Percentiles rank a stretch among this genome's conserved stretches.
phyloP scores from a whole-genome alignment of 441 rosid species.

The Jatropha multifida region DNA sequence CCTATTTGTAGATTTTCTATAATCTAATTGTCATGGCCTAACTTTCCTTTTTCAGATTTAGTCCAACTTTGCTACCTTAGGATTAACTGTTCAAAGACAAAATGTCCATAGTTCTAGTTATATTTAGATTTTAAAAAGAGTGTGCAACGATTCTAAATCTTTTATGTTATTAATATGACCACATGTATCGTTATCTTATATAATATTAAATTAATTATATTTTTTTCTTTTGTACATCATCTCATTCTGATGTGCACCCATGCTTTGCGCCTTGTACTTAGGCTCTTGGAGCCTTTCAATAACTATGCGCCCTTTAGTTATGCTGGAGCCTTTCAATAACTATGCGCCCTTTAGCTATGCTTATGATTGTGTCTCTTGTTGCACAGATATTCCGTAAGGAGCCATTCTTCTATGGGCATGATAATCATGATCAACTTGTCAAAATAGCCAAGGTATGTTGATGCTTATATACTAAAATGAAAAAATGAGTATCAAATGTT shows the following conservation, averaged over 20 bases:
- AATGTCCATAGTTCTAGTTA: no score
- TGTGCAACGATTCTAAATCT: no score
- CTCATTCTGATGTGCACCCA: no score
- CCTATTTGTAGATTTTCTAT: not conserved
- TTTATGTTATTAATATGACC: no score
- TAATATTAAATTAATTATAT: no score
- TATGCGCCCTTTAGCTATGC: constrained; percentile 10
- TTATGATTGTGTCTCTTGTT: constrained; percentile 31
- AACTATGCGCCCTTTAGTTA: not conserved
- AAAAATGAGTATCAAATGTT: not conserved
- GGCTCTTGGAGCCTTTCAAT: no score
- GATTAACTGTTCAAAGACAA: no score
- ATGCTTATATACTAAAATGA: not conserved
- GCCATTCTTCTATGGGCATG: constrained; percentile 92
- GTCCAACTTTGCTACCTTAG: not conserved
- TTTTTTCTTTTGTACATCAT: no score
- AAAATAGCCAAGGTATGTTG: constrained; percentile 79
- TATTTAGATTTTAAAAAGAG: no score
- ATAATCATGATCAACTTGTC: constrained; percentile 81
- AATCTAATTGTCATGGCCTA: not conserved
- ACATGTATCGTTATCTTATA: no score
- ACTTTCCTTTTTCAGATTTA: not conserved
- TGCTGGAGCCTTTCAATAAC: constrained; percentile 1
- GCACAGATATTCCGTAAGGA: constrained; percentile 86
- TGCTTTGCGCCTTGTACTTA: no score